Evolutionary conservation across 805 yeast species (phyloP).

Genomic region (Pichia kluyveri): DNA sequence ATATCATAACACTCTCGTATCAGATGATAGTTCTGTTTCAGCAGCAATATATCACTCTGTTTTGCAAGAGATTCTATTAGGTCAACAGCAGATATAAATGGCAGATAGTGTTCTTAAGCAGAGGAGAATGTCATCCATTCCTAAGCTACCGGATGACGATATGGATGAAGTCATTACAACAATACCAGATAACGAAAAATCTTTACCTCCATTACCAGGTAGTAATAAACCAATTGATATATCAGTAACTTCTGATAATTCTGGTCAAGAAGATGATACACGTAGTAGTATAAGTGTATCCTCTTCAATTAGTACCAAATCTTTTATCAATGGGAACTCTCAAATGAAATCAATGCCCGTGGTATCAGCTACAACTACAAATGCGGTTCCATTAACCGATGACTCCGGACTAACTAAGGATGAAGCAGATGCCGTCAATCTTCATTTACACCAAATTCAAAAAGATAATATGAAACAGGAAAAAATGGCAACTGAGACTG

Average conservation of each 20-base stretch:
- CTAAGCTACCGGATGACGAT: conserved; percentile 21
- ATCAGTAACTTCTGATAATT: neutral
- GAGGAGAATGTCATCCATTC: conserved; percentile 6
- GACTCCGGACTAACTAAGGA: neutral
- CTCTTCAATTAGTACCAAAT: neutral
- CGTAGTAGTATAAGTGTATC: neutral
- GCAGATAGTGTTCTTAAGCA: neutral
- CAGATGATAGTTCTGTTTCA: no score
- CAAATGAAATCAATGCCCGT: conserved; percentile 14
- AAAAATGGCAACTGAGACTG: neutral
- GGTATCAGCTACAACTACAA: conserved; percentile 13
- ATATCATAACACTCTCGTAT: no score
- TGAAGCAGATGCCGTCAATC: neutral
- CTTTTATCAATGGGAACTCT: conserved; percentile 1
- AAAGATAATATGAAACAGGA: neutral
- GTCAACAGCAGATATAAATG: no score
- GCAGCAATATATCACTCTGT: no score
- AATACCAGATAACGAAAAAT: conserved; percentile 8
- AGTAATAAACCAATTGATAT: neutral
- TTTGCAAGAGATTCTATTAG: no score
- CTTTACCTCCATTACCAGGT: conserved; percentile 8
- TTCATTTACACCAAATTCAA: neutral
- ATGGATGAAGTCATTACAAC: conserved; percentile 15
- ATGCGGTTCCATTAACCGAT: neutral
- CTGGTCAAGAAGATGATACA: neutral